phyloP scores from a whole-genome alignment of 1,139 yeast genomes.

The Blastobotrys persicus region DNA sequence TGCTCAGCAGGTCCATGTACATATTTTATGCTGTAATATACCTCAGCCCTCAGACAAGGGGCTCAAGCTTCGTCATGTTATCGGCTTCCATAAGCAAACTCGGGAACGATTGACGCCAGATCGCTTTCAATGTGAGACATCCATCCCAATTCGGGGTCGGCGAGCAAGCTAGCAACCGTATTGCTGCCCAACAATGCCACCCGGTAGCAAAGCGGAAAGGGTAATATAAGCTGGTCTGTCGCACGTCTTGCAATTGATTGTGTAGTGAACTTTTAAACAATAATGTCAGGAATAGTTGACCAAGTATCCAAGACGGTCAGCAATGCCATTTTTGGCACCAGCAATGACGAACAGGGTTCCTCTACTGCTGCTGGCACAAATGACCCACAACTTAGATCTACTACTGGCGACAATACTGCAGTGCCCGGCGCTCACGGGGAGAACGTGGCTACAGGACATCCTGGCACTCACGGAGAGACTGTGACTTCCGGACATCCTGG shows the following conservation, averaged over 20 bases:
- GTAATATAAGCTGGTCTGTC: background rate
- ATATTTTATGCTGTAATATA: background rate
- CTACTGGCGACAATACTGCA: slow-evolving; percentile 3
- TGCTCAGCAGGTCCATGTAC: background rate
- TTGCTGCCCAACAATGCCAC: background rate
- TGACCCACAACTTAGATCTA: background rate
- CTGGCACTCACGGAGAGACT: too few relatives aligned
- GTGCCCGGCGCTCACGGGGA: background rate
- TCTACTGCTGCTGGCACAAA: slow-evolving; percentile 6
- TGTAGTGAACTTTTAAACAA: background rate
- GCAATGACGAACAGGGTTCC: slow-evolving; percentile 1
- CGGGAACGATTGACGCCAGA: background rate
- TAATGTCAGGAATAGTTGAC: slow-evolving; percentile 20
- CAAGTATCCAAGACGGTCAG: slow-evolving; percentile 18
- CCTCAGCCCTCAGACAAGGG: background rate
- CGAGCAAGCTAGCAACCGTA: background rate
- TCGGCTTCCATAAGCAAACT: background rate
- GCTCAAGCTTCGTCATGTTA: background rate
- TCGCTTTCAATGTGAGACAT: background rate
- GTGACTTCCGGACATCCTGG: too few relatives aligned
- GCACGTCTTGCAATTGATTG: background rate
- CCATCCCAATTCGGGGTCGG: background rate
- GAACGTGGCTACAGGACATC: too few relatives aligned
- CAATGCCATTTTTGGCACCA: slow-evolving; percentile 16
- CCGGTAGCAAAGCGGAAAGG: background rate